Percentiles rank a stretch among this genome's conserved stretches.
Conservation (phyloP, 2,329 filamentous ascomycete genomes). For the Mycocentrospora acerina region DNA sequence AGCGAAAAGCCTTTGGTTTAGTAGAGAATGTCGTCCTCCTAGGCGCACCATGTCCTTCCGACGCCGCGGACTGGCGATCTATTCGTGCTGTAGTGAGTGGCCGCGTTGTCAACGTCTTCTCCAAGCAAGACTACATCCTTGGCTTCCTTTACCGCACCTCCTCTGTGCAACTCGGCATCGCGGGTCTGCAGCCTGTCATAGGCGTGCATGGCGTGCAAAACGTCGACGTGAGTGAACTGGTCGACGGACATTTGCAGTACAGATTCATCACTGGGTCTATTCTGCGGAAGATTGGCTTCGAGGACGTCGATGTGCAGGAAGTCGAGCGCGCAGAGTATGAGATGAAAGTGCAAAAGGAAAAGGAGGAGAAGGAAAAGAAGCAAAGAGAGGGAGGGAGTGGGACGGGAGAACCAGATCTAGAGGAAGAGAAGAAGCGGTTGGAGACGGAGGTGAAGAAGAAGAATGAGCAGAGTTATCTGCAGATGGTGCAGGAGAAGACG, state of each 20-base stretch:
- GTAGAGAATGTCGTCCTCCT: constrained; percentile 83
- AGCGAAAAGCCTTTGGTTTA: constrained; percentile 77
- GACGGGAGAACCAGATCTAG: constrained; percentile 19
- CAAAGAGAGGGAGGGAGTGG: constrained; percentile 30
- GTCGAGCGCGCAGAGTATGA: constrained; percentile 51
- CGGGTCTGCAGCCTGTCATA: constrained; percentile 74
- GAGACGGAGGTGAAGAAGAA: constrained; percentile 47
- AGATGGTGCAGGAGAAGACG: constrained; percentile 47
- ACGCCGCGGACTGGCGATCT: constrained; percentile 70
- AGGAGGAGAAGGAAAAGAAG: constrained; percentile 41
- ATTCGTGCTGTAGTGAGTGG: constrained; percentile 79
- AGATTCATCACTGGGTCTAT: constrained; percentile 54
- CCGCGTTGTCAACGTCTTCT: constrained; percentile 84
- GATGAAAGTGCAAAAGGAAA: constrained; percentile 47
- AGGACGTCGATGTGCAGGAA: constrained; percentile 51
- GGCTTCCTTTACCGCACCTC: constrained; percentile 85
- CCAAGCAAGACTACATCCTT: constrained; percentile 82
- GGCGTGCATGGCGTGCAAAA: constrained; percentile 66
- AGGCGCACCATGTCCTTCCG: constrained; percentile 75
- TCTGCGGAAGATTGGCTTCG: constrained; percentile 55
- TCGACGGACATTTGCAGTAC: constrained; percentile 55
- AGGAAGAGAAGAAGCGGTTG: constrained; percentile 41
- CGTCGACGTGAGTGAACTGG: constrained; percentile 54
- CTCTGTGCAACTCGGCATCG: constrained; percentile 78
- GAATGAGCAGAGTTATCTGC: constrained; percentile 47